Evolutionary conservation across 2,329 filamentous ascomycete genomes (phyloP), one percentile per base, ranked within the genome.

Genomic region (Fusarium ambrosium): DNA sequence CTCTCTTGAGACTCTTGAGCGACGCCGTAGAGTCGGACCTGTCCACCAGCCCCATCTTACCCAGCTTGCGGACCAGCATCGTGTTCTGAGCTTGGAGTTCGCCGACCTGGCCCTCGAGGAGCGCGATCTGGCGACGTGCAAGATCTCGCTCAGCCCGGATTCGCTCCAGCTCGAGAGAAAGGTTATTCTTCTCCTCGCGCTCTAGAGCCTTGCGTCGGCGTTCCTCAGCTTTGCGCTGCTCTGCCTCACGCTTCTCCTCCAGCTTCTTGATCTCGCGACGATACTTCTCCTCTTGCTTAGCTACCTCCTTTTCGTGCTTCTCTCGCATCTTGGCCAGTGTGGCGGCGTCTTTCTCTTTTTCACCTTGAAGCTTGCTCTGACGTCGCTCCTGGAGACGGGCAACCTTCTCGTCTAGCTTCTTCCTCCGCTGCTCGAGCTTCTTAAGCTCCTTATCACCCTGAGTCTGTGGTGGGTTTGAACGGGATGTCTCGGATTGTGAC

Each of bases 261-360:
- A 93, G 83, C 81, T 92, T 92, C 71, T 85, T 84, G 55, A 93
- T 84, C 78, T 94, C 92, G 14, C 87, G 87, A 72, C 88, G 87
- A 76, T 92, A 91, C 75, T 91, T 92, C 37, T 91, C 91, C 74
- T 92, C 89, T 62, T 92, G 89, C 79, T 92, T 93, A 51, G 89
- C 88, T 0, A 92, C 80, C 73, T 93, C 91, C 58, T 85, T 86
- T 55, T 90, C 88, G 80, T 93, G 90, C 78, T 89, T 92, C 79
- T 92, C 90, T 34, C 88, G 87, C 9, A 91, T 85, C 80, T 91
- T 92, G 34, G 87, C 86, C 6, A 90, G 72, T 2, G 86, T 85
- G 2, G 84, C 81, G 60, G 84, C 85, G 55, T 92, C 89, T 66
- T 88, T 84, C 60, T 85, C 84, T 72, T 87, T 82, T 68, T 86